These are phyloP conservation scores for Periconia sp. DNA, from an alignment of 2,329 filamentous ascomycete species.

Conservation along the genomic window DNA sequence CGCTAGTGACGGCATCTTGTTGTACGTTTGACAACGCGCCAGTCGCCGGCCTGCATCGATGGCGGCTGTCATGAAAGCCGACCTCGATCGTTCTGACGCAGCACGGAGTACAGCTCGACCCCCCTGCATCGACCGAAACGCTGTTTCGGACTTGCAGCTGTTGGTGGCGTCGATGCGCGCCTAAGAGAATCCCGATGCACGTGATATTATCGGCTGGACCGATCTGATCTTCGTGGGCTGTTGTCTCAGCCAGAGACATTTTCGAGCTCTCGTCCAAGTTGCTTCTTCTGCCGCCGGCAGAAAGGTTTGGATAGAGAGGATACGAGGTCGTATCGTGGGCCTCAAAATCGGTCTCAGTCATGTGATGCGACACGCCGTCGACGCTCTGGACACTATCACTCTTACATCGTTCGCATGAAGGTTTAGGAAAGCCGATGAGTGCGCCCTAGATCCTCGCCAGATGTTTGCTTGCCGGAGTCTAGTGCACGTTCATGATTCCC, in stretches of 20 bases:
- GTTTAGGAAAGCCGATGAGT: too few relatives aligned
- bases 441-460: too few relatives aligned
- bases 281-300: slow-evolving; percentile 5
- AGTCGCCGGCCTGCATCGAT: slow-evolving; percentile 5
- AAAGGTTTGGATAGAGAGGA: not conserved
- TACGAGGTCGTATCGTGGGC: too few relatives aligned
- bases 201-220: not conserved
- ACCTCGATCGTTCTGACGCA: slow-evolving; percentile 1
- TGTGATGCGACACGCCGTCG: too few relatives aligned
- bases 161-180: slow-evolving; percentile 8
- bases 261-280: not conserved
- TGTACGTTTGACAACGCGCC: slow-evolving; percentile 9
- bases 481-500: too few relatives aligned
- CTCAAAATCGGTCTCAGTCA: too few relatives aligned
- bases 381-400: too few relatives aligned
- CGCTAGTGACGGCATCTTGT: slow-evolving; percentile 5
- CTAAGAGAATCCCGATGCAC: slow-evolving; percentile 1
- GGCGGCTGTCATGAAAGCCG: slow-evolving; percentile 2
- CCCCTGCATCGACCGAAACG: slow-evolving; percentile 7
- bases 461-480: too few relatives aligned
- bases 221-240: slow-evolving; percentile 1
- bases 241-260: slow-evolving; percentile 8
- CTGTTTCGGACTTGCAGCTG: slow-evolving; percentile 9
- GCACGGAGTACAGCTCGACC: slow-evolving; percentile 1
- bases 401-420: too few relatives aligned